Base-by-base conservation (phyloP, 2,329 filamentous ascomycete species). In the Harringtonia lauricola region DNA sequence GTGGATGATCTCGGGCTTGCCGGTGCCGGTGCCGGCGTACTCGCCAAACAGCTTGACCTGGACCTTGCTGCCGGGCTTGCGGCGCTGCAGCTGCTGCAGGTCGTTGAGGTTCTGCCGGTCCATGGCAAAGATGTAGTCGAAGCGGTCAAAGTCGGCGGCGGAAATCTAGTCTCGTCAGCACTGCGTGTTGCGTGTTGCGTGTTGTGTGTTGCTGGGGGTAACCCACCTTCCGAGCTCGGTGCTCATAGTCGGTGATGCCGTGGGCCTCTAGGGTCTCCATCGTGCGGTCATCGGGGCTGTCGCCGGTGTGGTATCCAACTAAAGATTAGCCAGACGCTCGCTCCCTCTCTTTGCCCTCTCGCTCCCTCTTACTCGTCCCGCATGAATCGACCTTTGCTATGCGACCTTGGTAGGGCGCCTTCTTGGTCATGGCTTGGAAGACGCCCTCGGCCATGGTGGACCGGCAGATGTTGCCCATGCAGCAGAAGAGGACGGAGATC, bases 391-490 rank as follows among this genome's bases (percentile, higher is more conserved):
- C 79, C 47, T 67, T 67, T 15, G 66, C 67, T 56, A 95, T 78
- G 47, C 70, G 65, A 38, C 64, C 68, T 54, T 72, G 68, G 55
- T 78, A 79, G 21, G 75, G 69, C 38, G 74, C 64, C 53, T 81
- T 74, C 52, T 74, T 70, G 34, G 74, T 73, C 34, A 92, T 66
- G 47, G 81, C 76, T 46, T 79, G 78, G 66, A 98, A 96, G 51
- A 95, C 85, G 40, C 86, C 92, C 68, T 96, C 90, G 37, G 89
- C 87, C 92, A 98, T 96, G 28, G 92, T 86, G 8, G 88, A 95
- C 48, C 76, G 72, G 60, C 88, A 98, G 57, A 96, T 96, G 64
- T 98, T 98, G 61, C 92, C 92, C 29, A 96, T 74, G 65, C 92
- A 98, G 54, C 96, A 90, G 59, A 96, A 96, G 42, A 96, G 76